A percentile compares a stretch with the other conserved stretches of the same genome.
Conservation (phyloP, 805 yeast genomes). For the Cyberlindnera bimundalis region DNA sequence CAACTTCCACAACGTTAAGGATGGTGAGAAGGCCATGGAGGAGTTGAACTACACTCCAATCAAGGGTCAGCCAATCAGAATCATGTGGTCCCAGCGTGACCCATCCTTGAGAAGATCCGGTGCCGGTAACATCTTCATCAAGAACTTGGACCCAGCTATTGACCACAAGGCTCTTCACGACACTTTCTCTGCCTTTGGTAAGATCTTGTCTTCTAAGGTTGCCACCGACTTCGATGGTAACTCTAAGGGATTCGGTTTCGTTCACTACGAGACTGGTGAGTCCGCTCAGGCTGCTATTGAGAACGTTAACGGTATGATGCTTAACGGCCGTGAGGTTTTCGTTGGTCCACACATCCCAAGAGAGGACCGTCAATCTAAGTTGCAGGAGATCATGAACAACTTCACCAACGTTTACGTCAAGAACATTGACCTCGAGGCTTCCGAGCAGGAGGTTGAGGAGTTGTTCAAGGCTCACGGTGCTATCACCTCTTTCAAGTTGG, state of each 20-base stretch:
- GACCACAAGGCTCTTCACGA: conserved; percentile 99
- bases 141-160: conserved; percentile 96
- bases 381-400: conserved; percentile 85
- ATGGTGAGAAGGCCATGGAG: conserved; percentile 92
- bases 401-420: conserved; percentile 96
- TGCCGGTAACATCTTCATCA: conserved; percentile 94
- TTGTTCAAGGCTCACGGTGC: conserved; percentile 72
- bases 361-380: conserved; percentile 91
- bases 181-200: conserved; percentile 96
- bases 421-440: conserved; percentile 72
- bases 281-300: conserved; percentile 94
- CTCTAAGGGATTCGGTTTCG: conserved; percentile 96
- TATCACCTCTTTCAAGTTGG: conserved; percentile 77
- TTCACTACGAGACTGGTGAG: conserved; percentile 90
- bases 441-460: conserved; percentile 67
- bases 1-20: conserved; percentile 84
- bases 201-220: conserved; percentile 93
- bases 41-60: conserved; percentile 91
- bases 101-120: conserved; percentile 94
- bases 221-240: conserved; percentile 90
- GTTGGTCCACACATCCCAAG: conserved; percentile 93
- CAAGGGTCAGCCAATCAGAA: conserved; percentile 96
- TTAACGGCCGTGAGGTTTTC: conserved; percentile 92
- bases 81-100: conserved; percentile 99
- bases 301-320: conserved; percentile 96